phyloP scores from a whole-genome alignment of 352 stramenopile genomes.

The Lagenidium giganteum region DNA sequence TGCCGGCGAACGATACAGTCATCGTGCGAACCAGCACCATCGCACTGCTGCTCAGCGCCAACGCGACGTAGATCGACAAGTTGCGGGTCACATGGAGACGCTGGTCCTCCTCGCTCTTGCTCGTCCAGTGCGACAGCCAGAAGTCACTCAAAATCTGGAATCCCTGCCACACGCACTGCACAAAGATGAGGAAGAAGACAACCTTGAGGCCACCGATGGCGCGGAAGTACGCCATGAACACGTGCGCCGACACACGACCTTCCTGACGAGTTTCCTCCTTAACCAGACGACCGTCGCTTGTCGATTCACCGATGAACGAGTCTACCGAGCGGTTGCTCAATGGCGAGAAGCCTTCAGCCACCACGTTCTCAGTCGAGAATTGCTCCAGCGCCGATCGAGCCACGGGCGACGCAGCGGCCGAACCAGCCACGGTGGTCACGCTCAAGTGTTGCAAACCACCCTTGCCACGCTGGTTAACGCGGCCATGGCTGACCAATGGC shows the following conservation, averaged over 20 bases:
- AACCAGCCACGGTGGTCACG: constrained; percentile 4
- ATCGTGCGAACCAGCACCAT: constrained; percentile 57
- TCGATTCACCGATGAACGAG: constrained; percentile 26
- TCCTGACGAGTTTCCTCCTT: constrained; percentile 26
- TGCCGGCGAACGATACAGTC: constrained; percentile 43
- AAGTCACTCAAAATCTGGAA: constrained; percentile 85
- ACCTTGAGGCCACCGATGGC: constrained; percentile 40
- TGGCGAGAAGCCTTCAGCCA: constrained; percentile 29
- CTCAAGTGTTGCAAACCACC: no score
- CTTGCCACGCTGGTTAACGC: constrained; percentile 6
- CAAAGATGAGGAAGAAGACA: constrained; percentile 31
- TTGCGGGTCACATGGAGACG: constrained; percentile 73
- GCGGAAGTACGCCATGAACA: constrained; percentile 44
- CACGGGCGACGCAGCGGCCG: background rate
- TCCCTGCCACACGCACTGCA: constrained; percentile 83
- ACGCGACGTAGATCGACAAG: constrained; percentile 51
- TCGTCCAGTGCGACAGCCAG: constrained; percentile 91
- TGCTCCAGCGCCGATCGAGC: constrained; percentile 19
- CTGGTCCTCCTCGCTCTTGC: constrained; percentile 61
- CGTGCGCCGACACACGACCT: constrained; percentile 25
- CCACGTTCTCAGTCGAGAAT: constrained; percentile 18
- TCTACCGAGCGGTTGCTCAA: constrained; percentile 24
- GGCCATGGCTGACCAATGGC: constrained; percentile 28
- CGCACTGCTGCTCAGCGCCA: constrained; percentile 44
- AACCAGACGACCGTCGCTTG: constrained; percentile 12